Evolutionary conservation across 2,329 filamentous ascomycete species (phyloP).

Genomic region (Pseudogymnoascus sp.): DNA sequence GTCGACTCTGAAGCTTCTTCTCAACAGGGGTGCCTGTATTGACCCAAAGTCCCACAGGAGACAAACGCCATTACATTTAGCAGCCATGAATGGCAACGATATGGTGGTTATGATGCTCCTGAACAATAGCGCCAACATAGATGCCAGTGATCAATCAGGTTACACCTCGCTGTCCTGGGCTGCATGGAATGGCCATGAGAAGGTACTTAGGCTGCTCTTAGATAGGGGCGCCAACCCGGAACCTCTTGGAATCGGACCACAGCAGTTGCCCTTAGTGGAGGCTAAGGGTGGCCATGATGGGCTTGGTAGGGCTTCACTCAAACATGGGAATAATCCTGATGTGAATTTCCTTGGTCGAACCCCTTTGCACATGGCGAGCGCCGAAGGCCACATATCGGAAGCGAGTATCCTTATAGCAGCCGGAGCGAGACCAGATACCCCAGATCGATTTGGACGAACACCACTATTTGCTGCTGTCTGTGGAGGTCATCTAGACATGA

Average conservation of each 20-base stretch:
- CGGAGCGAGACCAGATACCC: background rate
- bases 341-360: background rate
- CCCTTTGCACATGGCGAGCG: background rate
- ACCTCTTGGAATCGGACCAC: background rate
- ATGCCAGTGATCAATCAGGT: background rate
- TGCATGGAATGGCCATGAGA: background rate
- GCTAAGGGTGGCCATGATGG: background rate
- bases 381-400: background rate
- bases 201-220: background rate
- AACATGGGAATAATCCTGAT: background rate
- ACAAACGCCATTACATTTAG: background rate
- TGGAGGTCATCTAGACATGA: constrained; percentile 17
- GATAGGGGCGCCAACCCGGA: background rate
- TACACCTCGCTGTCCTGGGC: background rate
- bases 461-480: constrained; percentile 19
- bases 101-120: background rate
- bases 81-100: background rate
- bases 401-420: background rate
- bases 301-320: background rate
- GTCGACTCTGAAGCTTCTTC: background rate
- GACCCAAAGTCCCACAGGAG: background rate
- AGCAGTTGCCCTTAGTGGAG: background rate
- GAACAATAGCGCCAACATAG: background rate
- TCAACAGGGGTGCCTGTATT: background rate
- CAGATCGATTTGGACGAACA: constrained; percentile 15